Percentiles rank a stretch among this genome's conserved stretches.
Conservation (phyloP, 768 basidiomycete species). For the Coprinopsis strossmayeri region DNA sequence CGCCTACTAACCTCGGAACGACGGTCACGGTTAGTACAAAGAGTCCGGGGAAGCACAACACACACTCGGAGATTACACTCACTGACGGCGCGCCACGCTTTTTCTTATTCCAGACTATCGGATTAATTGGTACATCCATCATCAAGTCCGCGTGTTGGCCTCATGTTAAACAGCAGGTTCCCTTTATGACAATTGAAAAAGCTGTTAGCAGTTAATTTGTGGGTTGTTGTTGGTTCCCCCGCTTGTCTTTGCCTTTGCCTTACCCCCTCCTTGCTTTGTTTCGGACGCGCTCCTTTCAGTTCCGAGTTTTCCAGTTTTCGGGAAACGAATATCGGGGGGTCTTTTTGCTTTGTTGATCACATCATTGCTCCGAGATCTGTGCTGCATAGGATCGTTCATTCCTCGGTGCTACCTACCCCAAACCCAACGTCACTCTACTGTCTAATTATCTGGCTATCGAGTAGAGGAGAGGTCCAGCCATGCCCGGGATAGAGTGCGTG, state of each 20-base stretch:
- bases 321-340: too few species aligned
- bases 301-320: too few species aligned
- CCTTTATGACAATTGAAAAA: too few species aligned
- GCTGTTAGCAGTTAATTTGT: not conserved
- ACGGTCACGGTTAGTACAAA: too few species aligned
- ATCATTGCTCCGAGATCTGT: not conserved
- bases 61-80: too few species aligned
- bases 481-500: slow-evolving; percentile 17
- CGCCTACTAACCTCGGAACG: too few species aligned
- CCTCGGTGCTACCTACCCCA: too few species aligned
- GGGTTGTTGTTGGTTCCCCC: not conserved
- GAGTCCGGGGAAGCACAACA: too few species aligned
- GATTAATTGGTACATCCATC: too few species aligned
- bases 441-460: not conserved
- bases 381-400: too few species aligned
- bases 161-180: not conserved
- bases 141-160: not conserved
- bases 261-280: not conserved
- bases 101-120: too few species aligned
- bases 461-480: not conserved
- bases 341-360: not conserved
- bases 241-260: not conserved
- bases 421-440: not conserved
- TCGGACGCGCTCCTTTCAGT: not conserved
- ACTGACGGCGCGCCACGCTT: too few species aligned